Evolutionary conservation across 140 eudicot species (phyloP), one percentile per base, ranked within the genome.

Genomic region (Anethum foeniculum): DNA sequence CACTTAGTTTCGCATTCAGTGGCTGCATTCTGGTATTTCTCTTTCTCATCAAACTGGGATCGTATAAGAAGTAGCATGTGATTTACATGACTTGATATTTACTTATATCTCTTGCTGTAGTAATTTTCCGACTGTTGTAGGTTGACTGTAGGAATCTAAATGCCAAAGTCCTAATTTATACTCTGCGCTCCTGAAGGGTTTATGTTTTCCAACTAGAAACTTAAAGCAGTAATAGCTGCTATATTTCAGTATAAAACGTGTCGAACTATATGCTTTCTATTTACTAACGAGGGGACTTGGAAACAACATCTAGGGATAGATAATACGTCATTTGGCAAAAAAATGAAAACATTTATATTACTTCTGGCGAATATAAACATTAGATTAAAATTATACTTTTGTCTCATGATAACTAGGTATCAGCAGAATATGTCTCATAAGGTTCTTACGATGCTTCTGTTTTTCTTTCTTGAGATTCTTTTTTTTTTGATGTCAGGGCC

Each of bases 21-120:
- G 46, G 91, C 88, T 96, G 98, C 90, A 85, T 93, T 75, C 86
- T 93, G 96, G 99, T 93, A 93, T 86, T 84, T 80, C 49, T 86
- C 77, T 69, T 79, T 12, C 77, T 47, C 49, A 47, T 75, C 19
- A 44, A 75, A 28, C 27, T 46, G 30, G 27, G n/a, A 75, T 27
- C 28, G 28, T 68, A 21, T 74, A 4, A 44, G 16, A 73, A 75
- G 34, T 28, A 30, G 78, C 44, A 10, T 12, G 30, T 44, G 15
- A 44, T 25, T 25, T 23, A 39, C 78, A 44, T 44, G 58, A 23
- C 38, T 13, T 74, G 15, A 23, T 16, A 4, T 38, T 28, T 5
- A 62, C 71, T 27, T 27, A 27, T 25, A 62, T 62, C 36, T 62
- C 7, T 62, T 10, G 36, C 19, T 62, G 32, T 12, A 62, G 28